These are phyloP conservation scores for Aspergillus cavernicola DNA, from an alignment of 495 filamentous ascomycete genomes.

Conservation along the genomic window DNA sequence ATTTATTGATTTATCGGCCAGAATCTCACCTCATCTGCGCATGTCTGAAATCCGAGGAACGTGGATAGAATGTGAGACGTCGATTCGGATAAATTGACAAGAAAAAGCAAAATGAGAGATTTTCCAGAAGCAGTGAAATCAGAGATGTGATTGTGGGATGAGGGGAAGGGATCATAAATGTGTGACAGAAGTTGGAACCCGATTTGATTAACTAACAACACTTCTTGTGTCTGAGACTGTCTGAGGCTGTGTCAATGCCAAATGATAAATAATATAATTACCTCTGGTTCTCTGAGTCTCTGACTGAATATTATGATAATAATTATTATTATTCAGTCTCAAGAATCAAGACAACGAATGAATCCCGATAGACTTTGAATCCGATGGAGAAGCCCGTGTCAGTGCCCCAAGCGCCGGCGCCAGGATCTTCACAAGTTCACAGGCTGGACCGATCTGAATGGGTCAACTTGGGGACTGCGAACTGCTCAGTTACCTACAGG, in stretches of 20 bases:
- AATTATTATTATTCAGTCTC: no score
- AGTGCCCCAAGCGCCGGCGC: conserved; percentile 9
- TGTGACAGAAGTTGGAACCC: conserved; percentile 13
- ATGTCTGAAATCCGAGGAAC: not conserved
- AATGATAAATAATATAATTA: no score
- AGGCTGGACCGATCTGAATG: conserved; percentile 14
- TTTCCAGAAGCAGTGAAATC: not conserved
- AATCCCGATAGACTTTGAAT: not conserved
- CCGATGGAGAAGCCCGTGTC: not conserved
- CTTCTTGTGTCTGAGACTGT: no score
- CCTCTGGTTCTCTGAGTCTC: no score
- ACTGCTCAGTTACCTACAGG: not conserved
- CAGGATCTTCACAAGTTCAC: conserved; percentile 19
- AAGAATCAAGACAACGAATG: no score
- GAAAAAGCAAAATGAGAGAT: conserved; percentile 1
- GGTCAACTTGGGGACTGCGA: conserved; percentile 4
- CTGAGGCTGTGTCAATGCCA: no score
- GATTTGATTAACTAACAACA: conserved; percentile 12
- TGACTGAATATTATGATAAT: no score
- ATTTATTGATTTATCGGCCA: not conserved
- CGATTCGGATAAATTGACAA: conserved; percentile 3
- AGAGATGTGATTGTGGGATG: not conserved
- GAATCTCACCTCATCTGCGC: conserved; percentile 7
- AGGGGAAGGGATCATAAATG: conserved; percentile 2
- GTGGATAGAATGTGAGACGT: conserved; percentile 12